A percentile compares a stretch with the other conserved stretches of the same genome.
These are phyloP conservation scores for Ceriops decandra DNA, from an alignment of 345 rosid species.

Conservation along the genomic window DNA sequence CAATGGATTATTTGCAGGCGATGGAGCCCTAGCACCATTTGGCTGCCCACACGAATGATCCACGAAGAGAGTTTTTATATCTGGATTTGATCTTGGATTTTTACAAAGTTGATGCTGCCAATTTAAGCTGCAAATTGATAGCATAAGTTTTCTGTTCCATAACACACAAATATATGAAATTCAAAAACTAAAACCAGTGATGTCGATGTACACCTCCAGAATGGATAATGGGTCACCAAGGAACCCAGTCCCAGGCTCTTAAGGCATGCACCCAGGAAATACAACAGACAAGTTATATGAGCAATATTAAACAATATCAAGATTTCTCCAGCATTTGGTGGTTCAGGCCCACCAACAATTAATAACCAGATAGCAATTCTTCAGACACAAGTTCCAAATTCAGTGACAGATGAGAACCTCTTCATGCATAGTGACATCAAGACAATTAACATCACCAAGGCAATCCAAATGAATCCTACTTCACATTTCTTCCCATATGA, in stretches of 20 bases:
- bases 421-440: no score
- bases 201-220: neutral
- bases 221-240: no score
- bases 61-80: slow-evolving; percentile 38
- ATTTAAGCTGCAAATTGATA: slow-evolving; percentile 40
- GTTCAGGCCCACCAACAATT: neutral
- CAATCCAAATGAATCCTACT: no score
- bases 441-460: no score
- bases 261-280: neutral
- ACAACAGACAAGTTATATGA: neutral
- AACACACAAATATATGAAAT: neutral
- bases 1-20: slow-evolving; percentile 15
- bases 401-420: neutral
- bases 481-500: neutral
- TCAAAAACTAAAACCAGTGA: slow-evolving; percentile 1
- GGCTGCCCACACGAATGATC: slow-evolving; percentile 39
- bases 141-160: slow-evolving; percentile 12
- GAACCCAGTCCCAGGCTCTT: no score
- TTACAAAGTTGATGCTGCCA: slow-evolving; percentile 50
- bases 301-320: neutral
- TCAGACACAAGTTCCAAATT: neutral
- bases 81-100: slow-evolving; percentile 38
- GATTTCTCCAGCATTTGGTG: neutral
- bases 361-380: no score
- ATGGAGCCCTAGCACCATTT: slow-evolving; percentile 8